Base-by-base conservation (phyloP, 495 filamentous ascomycete species). In the Penicillium bovifimosum region DNA sequence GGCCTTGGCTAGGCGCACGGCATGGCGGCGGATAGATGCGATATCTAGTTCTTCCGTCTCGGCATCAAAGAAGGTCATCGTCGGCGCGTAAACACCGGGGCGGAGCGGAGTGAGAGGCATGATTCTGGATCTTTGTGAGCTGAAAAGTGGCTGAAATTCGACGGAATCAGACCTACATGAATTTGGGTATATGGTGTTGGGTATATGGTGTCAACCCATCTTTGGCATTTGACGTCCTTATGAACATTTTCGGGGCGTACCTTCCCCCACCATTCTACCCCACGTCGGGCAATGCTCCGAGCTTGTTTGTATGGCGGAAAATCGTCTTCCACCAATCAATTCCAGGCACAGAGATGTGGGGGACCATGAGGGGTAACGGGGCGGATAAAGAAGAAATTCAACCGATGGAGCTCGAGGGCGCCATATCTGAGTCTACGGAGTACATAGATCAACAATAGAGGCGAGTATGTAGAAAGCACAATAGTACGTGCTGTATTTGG, bases 21-120 rank as follows among this genome's bases (percentile, higher is more conserved):
- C 86, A 61, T 93, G 89, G 44, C 78, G 82, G 64, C 85, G 87
- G 73, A 92, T 86, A 50, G 84, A 79, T 5, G 84, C 77, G 56
- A 88, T 80, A 62, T 96, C 90, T 61, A 96, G 79, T 14, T 93
- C 85, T 69, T 96, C 90, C 40, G 86, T 90, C 29, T 80, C 74
- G 11, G 84, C 78, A 62, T 91, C 77, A 74, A 96, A 95, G 72
- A 95, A 93, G 54, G 89, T 93, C 82, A 91, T 90, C 28, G 87
- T 92, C 16, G 90, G 90, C 53, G 87, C 86, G 69, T 93, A 95
- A 65, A 91, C 90, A 62, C 90, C 90, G 57, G 85, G 84, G 11
- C 86, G 87, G 43, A 95, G 83, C 54, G 87, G 80, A 39, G 83
- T 81, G 47, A 69, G 71, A 32, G 73, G 28, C 61, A 64, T 64